Percentiles rank a stretch among this genome's conserved stretches.
Conservation (phyloP, 768 basidiomycete genomes). For the Tricholoma terreum region DNA sequence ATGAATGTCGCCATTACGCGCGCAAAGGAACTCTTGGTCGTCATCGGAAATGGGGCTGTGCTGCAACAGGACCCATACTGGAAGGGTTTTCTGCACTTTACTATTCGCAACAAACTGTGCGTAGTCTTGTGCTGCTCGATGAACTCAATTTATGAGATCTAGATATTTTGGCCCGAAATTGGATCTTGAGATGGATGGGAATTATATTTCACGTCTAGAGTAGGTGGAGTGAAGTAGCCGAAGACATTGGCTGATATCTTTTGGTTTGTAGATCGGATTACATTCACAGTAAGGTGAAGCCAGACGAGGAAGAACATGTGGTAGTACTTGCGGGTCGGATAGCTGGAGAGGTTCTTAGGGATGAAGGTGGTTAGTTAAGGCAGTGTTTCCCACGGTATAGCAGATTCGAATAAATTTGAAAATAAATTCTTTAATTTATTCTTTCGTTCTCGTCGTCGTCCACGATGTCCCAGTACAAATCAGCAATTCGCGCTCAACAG, state of each 20-base stretch:
- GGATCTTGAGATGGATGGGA: constrained; percentile 43
- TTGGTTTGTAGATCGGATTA: not conserved
- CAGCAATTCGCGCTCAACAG: constrained; percentile 39
- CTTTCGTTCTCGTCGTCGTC: constrained; percentile 23
- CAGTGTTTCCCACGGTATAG: not conserved
- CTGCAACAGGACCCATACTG: constrained; percentile 47
- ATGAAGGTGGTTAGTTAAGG: constrained; percentile 7
- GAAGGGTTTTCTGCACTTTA: constrained; percentile 49
- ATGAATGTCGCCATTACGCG: constrained; percentile 57
- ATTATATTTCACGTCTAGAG: constrained; percentile 48
- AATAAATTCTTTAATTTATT: constrained; percentile 7
- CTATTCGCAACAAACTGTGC: constrained; percentile 44
- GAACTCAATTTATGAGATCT: not conserved
- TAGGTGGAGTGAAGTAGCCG: constrained; percentile 18
- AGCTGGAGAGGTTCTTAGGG: constrained; percentile 31
- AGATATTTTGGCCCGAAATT: constrained; percentile 46
- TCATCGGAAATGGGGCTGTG: constrained; percentile 43
- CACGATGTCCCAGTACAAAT: constrained; percentile 55
- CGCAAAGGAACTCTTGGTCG: constrained; percentile 50
- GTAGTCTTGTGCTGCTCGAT: constrained; percentile 9
- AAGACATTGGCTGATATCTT: not conserved
- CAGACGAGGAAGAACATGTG: constrained; percentile 31
- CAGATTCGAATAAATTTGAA: not conserved
- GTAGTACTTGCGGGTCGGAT: constrained; percentile 31
- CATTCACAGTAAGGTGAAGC: not conserved